These are phyloP conservation scores for Anthostomella pinea DNA, from an alignment of 2,329 filamentous ascomycete species.

Conservation along the genomic window DNA sequence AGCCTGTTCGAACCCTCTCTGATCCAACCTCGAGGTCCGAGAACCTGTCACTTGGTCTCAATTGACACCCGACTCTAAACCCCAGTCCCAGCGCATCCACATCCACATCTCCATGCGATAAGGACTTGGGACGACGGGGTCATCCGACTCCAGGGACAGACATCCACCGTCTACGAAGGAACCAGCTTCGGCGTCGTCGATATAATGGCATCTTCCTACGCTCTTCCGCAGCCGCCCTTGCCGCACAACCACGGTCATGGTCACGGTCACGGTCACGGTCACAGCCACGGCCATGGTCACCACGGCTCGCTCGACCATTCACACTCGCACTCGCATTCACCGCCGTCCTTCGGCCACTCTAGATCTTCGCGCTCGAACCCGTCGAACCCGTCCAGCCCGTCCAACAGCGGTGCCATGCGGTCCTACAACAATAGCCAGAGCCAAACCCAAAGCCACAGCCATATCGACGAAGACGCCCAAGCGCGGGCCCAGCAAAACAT, in stretches of 20 bases:
- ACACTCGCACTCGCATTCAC: constrained; percentile 37
- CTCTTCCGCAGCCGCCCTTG: constrained; percentile 49
- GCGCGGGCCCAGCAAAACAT: constrained; percentile 25
- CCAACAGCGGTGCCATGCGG: constrained; percentile 25
- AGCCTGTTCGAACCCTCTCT: too few relatives aligned
- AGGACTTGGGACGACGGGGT: too few relatives aligned
- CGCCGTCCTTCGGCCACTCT: constrained; percentile 39
- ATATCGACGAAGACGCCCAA: constrained; percentile 28
- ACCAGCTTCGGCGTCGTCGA: constrained; percentile 2
- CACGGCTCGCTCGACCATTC: constrained; percentile 34
- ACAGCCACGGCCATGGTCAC: too few relatives aligned
- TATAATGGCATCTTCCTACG: constrained; percentile 51
- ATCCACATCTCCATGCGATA: too few relatives aligned
- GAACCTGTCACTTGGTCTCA: too few relatives aligned
- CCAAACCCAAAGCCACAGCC: constrained; percentile 32
- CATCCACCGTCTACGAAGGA: too few relatives aligned
- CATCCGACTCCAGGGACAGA: too few relatives aligned
- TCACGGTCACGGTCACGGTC: too few relatives aligned
- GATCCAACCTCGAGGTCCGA: too few relatives aligned
- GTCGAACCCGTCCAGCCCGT: constrained; percentile 27
- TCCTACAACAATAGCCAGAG: constrained; percentile 29
- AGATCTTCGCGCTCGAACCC: constrained; percentile 32
- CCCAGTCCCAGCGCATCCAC: too few relatives aligned
- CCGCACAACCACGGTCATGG: constrained; percentile 36
- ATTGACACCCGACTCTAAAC: too few relatives aligned